These are phyloP conservation scores for Lentinula sp. DNA, from an alignment of 768 basidiomycete species.

Conservation along the genomic window DNA sequence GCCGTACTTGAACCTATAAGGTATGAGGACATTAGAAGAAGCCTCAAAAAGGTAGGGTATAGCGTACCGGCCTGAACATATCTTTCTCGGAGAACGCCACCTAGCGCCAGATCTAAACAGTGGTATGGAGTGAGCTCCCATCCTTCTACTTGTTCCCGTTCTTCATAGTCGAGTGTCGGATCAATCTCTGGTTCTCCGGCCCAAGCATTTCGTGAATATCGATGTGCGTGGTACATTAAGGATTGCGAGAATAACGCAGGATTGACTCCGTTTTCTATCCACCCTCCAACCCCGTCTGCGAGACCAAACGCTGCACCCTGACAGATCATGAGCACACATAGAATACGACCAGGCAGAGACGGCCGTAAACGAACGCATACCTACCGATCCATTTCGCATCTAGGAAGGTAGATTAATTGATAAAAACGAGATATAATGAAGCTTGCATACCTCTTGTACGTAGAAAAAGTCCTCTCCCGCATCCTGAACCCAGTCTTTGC, in stretches of 20 bases:
- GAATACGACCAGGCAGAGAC: conserved; percentile 19
- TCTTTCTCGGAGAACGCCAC: conserved; percentile 63
- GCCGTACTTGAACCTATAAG: conserved; percentile 78
- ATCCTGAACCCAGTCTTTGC: conserved; percentile 27
- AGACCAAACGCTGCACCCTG: conserved; percentile 79
- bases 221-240: conserved; percentile 81
- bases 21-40: conserved; percentile 5
- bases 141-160: conserved; percentile 61
- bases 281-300: conserved; percentile 92
- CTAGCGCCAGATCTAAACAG: conserved; percentile 68
- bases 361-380: conserved; percentile 34
- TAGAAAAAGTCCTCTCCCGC: conserved; percentile 63
- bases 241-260: conserved; percentile 89
- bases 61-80: conserved; percentile 58
- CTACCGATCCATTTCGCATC: conserved; percentile 79
- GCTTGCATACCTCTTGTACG: conserved; percentile 56
- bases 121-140: conserved; percentile 71
- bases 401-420: conserved; percentile 19
- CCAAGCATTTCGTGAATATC: conserved; percentile 69
- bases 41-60: conserved; percentile 13
- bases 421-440: neutral
- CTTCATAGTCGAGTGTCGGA: conserved; percentile 69
- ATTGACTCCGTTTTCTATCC: conserved; percentile 79
- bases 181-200: conserved; percentile 81
- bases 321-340: neutral